Evolutionary conservation across 2,329 filamentous ascomycete genomes (phyloP).

Genomic region (Trichoderma koningiopsis): DNA sequence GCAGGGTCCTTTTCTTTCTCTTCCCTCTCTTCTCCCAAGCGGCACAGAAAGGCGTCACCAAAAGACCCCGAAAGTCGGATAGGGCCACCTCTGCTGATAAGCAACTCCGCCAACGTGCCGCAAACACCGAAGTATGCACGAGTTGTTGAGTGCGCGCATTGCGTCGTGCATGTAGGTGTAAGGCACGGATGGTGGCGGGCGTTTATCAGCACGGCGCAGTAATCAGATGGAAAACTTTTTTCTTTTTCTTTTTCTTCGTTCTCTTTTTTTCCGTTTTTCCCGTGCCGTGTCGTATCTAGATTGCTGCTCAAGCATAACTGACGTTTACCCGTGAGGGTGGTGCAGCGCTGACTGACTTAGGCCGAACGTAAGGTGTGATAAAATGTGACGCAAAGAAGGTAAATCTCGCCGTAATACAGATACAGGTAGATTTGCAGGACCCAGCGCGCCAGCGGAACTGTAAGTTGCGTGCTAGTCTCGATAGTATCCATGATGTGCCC

Average conservation of each 20-base stretch:
- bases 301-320: conserved; percentile 8
- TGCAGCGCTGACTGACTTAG: neutral
- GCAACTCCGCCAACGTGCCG: conserved; percentile 19
- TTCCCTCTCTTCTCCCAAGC: neutral
- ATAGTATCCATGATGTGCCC: conserved; percentile 3
- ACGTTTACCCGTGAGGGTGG: neutral
- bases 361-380: neutral
- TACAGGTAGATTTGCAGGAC: conserved; percentile 1
- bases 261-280: neutral
- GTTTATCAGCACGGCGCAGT: neutral
- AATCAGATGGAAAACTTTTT: neutral
- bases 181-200: neutral
- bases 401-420: conserved; percentile 15
- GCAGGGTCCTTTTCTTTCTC: conserved; percentile 5
- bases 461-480: neutral
- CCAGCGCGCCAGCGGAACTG: conserved; percentile 15
- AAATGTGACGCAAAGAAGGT: conserved; percentile 17
- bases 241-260: neutral
- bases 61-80: neutral
- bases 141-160: conserved; percentile 7
- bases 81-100: conserved; percentile 8
- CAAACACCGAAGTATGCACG: conserved; percentile 18
- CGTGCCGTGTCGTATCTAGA: conserved; percentile 6
- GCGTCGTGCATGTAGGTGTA: neutral
- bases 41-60: conserved; percentile 7